phyloP scores from a whole-genome alignment of 2,329 filamentous ascomycete species.

The Colletotrichum navitas region DNA sequence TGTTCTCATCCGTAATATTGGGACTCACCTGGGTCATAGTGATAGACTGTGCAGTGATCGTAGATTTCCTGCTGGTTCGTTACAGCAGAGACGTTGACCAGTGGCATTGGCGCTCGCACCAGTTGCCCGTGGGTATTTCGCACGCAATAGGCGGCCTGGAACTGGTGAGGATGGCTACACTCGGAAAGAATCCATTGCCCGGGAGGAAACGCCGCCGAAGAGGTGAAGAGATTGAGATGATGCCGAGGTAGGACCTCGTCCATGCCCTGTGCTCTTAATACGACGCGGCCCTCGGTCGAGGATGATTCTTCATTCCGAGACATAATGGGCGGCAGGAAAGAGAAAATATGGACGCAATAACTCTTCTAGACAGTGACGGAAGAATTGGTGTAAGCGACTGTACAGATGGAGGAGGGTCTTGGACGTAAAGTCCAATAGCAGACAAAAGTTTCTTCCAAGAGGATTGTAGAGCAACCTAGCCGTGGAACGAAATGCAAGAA shows the following conservation, averaged over 20 bases:
- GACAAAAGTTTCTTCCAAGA: neutral
- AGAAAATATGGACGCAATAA: neutral
- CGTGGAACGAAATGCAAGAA: neutral
- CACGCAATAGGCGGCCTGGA: slow-evolving; percentile 35
- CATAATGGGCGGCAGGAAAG: neutral
- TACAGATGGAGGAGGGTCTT: neutral
- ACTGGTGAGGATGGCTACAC: slow-evolving; percentile 27
- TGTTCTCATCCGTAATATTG: neutral
- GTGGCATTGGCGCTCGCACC: slow-evolving; percentile 31
- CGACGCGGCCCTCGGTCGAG: slow-evolving; percentile 2
- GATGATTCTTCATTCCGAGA: slow-evolving; percentile 18
- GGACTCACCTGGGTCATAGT: slow-evolving; percentile 29
- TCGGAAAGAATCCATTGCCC: slow-evolving; percentile 36
- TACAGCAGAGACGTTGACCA: slow-evolving; percentile 34
- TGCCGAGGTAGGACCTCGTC: slow-evolving; percentile 34
- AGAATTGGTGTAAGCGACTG: neutral
- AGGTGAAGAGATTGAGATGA: slow-evolving; percentile 24
- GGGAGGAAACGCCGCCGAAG: slow-evolving; percentile 16
- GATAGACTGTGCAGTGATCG: slow-evolving; percentile 39
- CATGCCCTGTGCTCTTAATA: slow-evolving; percentile 32
- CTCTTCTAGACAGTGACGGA: neutral
- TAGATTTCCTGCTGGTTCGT: slow-evolving; percentile 36
- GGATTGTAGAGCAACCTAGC: neutral
- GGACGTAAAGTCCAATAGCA: neutral
- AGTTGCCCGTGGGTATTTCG: slow-evolving; percentile 31